Percentiles rank a stretch among this genome's conserved stretches.
phyloP scores from a whole-genome alignment of 2,329 filamentous ascomycete species.

The Phoma sp. region DNA sequence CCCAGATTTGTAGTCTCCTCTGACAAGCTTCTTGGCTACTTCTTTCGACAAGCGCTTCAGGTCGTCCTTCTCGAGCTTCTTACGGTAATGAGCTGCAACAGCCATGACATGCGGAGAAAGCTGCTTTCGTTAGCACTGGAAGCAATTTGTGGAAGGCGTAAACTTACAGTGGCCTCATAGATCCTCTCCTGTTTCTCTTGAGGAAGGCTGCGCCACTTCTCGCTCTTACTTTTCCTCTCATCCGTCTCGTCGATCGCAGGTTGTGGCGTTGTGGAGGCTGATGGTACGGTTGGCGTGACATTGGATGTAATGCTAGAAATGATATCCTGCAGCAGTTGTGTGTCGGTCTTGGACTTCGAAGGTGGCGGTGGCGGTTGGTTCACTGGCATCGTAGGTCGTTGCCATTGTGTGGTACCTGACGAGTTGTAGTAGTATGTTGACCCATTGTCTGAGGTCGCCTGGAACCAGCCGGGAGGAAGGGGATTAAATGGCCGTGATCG shows the following conservation, averaged over 20 bases:
- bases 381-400: conserved; percentile 73
- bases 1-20: conserved; percentile 88
- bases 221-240: conserved; percentile 58
- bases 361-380: conserved; percentile 62
- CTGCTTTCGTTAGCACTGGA: conserved; percentile 52
- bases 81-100: conserved; percentile 83
- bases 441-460: conserved; percentile 70
- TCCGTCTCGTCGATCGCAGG: conserved; percentile 61
- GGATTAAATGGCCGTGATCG: conserved; percentile 62
- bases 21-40: conserved; percentile 85
- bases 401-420: conserved; percentile 78
- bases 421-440: conserved; percentile 85
- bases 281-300: conserved; percentile 60
- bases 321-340: conserved; percentile 76
- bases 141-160: not conserved
- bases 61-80: conserved; percentile 83
- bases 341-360: conserved; percentile 71
- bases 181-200: conserved; percentile 92
- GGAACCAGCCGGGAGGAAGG: conserved; percentile 85
- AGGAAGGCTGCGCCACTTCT: conserved; percentile 73
- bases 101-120: conserved; percentile 84
- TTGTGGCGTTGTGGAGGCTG: conserved; percentile 70
- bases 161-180: conserved; percentile 87
- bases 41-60: conserved; percentile 70
- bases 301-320: conserved; percentile 78